Percentiles rank a stretch among this genome's conserved stretches.
phyloP scores from a whole-genome alignment of 2,329 filamentous ascomycete species.

The Graphium sp. region DNA sequence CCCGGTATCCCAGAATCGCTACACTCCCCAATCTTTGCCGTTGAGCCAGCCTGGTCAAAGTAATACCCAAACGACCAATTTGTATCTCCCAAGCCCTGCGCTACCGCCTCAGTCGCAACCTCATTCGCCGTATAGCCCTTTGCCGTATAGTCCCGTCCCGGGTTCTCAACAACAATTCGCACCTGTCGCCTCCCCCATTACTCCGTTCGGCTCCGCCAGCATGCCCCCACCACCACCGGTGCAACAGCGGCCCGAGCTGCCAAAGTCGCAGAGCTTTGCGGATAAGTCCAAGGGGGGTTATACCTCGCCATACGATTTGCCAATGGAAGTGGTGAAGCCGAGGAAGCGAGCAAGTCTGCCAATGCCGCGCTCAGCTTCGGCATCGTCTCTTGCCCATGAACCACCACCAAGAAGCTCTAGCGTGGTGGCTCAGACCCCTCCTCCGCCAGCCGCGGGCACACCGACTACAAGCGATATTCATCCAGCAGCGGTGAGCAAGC shows the following conservation, averaged over 20 bases:
- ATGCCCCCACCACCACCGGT: constrained; percentile 16
- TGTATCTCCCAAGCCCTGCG: constrained; percentile 4
- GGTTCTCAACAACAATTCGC: constrained; percentile 7
- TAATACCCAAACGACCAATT: neutral
- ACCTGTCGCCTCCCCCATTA: constrained; percentile 8
- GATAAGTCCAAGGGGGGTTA: constrained; percentile 88
- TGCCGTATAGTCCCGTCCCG: constrained; percentile 6
- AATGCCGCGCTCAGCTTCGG: constrained; percentile 27
- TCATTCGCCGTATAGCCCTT: constrained; percentile 5
- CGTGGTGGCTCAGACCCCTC: constrained; percentile 20
- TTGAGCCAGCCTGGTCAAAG: constrained; percentile 7
- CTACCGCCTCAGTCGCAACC: constrained; percentile 6
- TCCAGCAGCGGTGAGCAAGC: constrained; percentile 14
- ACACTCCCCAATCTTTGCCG: constrained; percentile 7
- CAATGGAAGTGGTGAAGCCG: constrained; percentile 69
- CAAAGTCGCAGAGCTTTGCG: constrained; percentile 65
- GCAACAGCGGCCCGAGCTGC: constrained; percentile 29
- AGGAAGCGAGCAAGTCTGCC: constrained; percentile 46
- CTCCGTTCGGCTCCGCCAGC: constrained; percentile 10
- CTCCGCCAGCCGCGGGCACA: constrained; percentile 6
- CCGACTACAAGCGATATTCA: constrained; percentile 11
- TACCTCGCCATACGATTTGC: constrained; percentile 85
- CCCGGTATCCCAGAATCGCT: constrained; percentile 6
- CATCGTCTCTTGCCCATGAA: constrained; percentile 22
- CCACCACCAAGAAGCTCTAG: constrained; percentile 47